phyloP scores from a whole-genome alignment of 2,329 filamentous ascomycete genomes.

The Claviceps purpurea region DNA sequence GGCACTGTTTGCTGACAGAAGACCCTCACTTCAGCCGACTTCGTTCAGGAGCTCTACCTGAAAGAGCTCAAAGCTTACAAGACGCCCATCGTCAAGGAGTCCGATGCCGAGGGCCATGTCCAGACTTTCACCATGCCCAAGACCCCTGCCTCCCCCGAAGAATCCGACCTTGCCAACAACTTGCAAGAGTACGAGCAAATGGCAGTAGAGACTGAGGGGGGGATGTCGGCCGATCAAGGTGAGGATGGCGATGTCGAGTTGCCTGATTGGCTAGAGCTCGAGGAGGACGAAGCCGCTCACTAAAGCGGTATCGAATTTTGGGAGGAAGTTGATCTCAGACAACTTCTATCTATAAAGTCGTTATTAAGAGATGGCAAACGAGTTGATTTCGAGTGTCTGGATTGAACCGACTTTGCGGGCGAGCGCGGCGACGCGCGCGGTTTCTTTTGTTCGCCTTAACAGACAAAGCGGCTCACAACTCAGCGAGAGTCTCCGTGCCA shows the following conservation, averaged over 20 bases:
- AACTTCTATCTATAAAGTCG: not conserved
- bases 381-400: not conserved
- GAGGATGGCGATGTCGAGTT: constrained; percentile 43
- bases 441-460: not conserved
- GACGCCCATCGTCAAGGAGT: constrained; percentile 65
- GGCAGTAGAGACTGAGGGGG: constrained; percentile 89
- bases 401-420: not conserved
- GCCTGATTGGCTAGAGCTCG: constrained; percentile 73
- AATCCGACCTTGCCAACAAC: constrained; percentile 81
- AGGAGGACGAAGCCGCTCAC: constrained; percentile 41
- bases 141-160: constrained; percentile 79
- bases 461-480: not conserved
- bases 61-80: constrained; percentile 95
- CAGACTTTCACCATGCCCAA: constrained; percentile 74
- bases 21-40: constrained; percentile 57
- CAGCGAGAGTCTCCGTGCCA: not conserved
- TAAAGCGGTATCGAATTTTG: constrained; percentile 19
- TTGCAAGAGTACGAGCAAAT: constrained; percentile 91
- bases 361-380: not conserved
- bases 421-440: not conserved
- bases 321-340: not conserved
- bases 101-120: constrained; percentile 81
- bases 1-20: not conserved
- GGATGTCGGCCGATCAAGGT: constrained; percentile 51
- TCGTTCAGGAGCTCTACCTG: constrained; percentile 96